Conservation (phyloP, 192 early-diverging fungal species). For the Backusella mclennaniae region DNA sequence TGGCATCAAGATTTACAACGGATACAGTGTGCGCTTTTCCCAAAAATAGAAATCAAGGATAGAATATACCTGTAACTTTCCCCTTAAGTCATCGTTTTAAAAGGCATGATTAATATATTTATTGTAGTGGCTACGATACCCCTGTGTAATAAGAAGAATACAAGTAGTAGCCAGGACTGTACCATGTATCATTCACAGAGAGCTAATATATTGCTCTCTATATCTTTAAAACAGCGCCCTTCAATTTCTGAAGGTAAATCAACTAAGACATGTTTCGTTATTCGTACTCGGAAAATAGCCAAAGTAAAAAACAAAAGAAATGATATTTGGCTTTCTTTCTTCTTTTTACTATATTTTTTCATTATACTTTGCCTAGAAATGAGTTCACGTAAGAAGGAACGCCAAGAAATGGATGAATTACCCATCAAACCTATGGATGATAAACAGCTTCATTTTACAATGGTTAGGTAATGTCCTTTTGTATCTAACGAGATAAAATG, state of each 20-base stretch:
- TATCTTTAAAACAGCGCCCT: neutral
- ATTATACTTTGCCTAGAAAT: neutral
- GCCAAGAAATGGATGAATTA: neutral
- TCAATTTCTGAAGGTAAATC: neutral
- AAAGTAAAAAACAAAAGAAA: neutral
- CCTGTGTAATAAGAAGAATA: too few species aligned
- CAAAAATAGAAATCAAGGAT: neutral
- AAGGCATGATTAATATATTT: too few species aligned
- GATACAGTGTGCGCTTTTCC: neutral
- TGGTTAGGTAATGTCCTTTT: slow-evolving; percentile 6
- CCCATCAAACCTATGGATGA: neutral
- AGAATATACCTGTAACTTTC: neutral
- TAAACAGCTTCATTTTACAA: slow-evolving; percentile 11
- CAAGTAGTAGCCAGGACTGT: too few species aligned
- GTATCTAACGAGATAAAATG: too few species aligned
- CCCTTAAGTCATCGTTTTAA: neutral
- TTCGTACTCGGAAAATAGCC: neutral
- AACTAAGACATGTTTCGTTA: neutral
- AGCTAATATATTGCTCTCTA: neutral
- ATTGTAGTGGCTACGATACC: too few species aligned
- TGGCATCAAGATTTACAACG: neutral
- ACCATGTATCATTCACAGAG: too few species aligned
- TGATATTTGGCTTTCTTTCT: neutral
- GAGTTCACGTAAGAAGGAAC: neutral
- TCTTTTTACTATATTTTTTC: neutral